Evolutionary conservation across 805 yeast species (phyloP), one percentile per base, ranked within the genome.

Genomic region (Metahyphopichia silvanorum): DNA sequence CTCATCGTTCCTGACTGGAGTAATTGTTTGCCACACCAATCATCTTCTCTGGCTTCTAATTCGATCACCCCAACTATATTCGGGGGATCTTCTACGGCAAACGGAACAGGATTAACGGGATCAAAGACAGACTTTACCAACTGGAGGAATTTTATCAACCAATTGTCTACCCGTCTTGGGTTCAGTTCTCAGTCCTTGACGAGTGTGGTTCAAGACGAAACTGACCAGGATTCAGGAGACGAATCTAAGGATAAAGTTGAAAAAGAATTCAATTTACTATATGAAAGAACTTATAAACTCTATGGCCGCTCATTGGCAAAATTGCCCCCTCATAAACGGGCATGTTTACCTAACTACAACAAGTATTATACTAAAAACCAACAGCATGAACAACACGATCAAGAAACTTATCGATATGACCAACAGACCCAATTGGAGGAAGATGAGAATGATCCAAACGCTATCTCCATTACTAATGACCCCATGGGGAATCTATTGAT

Each of bases 1-100:
- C 42, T 56, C 8, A 61, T 66, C 32, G 71, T 66, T 9, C 73
- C 73, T 9, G 55, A 54, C 31, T 66, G 73, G 73, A 44, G 57
- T 20, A 39, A 39, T 25, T 66, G 73, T 38, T 47, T 66, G 16
- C 65, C 66, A 1, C 35, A 31, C 8, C 65, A 53, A 29, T 40
- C 39, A 11, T 42, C 52, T 3, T 34, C 45, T 6, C 27, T 43
- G 0, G 30, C 35, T 2, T 29, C 45, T 4, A 36, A 51, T 2
- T 39, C 49, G 11, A 42, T 49, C 13, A 42, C 57, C 2, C 28
- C 40, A 11, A 24, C 47, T 4, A 23, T 58, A 3, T 53, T 58
- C 36, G 63, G 55, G 16, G 49, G 36, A 28, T 40, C 46, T 4
- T 45, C 57, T 4, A 58, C 61, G 18, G 41, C 57, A 13, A 39